Base-by-base conservation (phyloP, 2,329 filamentous ascomycete species). In the Pestalotiopsis fici region DNA sequence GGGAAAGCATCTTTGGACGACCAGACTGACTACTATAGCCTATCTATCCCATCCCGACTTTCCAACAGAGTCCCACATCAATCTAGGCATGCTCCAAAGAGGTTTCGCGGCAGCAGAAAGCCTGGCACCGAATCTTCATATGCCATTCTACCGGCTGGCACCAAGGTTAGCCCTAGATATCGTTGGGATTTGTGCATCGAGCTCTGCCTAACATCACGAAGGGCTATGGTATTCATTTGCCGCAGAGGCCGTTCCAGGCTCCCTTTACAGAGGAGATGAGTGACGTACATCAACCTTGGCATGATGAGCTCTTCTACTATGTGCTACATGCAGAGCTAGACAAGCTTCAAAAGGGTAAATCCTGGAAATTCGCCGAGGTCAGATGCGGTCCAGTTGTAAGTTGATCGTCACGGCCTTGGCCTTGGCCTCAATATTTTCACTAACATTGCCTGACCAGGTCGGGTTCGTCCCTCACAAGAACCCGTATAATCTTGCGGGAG, bases 281-380 rank as follows among this genome's bases (percentile, higher is more conserved):
- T 15, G 50, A 64, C 1, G 15, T 31, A 50, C 50, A 43, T 15
- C 65, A 67, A 9, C 43, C 59, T 2, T 67, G 59, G 59, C 65
- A 67, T 12, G 60, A 64, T 9, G 43, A 67, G 6, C 65, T 67
- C 23, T 67, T 67, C 50, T 64, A 64, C 50, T 64, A 59, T 31
- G 50, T 39, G 31, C 47, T 67, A 5, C 65, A 67, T 50, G 31
- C n/a, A 21, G 65, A 64, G 47, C 54, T 67, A 15, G 60, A 67
- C 18, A 28, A 23, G 5, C 59, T 67, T 28, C 60, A 64, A 23
- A 4, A 59, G 27, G 65, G 65, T 25, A 67, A 67, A 28, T 47
- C 1, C 5, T 64, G 59, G 65, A 57, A 67, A 37, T 64, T 64
- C n/a, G 60, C 59, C 21, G 59, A 67, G 23, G 50, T 67, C 47